Base-by-base conservation (phyloP, 805 yeast genomes). In the Saccharomycopsis sp. region DNA sequence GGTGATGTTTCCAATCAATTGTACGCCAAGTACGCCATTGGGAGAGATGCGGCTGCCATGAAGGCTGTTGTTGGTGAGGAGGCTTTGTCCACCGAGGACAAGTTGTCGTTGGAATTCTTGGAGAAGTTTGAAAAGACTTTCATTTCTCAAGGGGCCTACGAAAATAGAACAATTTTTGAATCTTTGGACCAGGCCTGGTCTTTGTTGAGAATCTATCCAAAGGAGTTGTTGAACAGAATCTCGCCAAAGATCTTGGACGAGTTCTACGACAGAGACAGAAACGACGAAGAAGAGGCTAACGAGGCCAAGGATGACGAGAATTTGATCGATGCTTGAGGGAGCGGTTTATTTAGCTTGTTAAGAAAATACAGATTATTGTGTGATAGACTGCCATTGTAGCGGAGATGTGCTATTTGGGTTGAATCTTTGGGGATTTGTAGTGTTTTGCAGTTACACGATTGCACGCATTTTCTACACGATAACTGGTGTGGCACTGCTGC, bases 51-150 rank as follows among this genome's bases (percentile, higher is more conserved):
- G 24, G 99, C 99, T 54, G 97, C 99, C 66, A 94, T 94, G 99
- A 94, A 94, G 78, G 97, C 99, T 14, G 99, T 94, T 65, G 99
- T 94, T 67, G 99, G 99, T 83, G 99, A 94, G 76, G 99, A 94
- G 76, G 99, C 99, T 40, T 80, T 94, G 69, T 91, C 97, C 37
- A 89, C 89, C 63, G 99, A 94, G 75, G 99, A 94, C 76, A 95
- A 95, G 77, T 81, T 94, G 64, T 94, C 99, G 2, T 81, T 94
- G 70, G 99, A 94, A 78, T 94, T 94, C 73, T 84, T 94, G 77
- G 99, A 95, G 72, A 94, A 94, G 78, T 94, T 94, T 67, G 99
- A 94, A 76, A 90, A 89, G 80, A 87, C 92, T 56, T 95, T 95
- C 69, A 90, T 94, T 67, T 70, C 91, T 52, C 99, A 94, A 78